phyloP scores from a whole-genome alignment of 345 rosid genomes.

The Salix brachista region DNA sequence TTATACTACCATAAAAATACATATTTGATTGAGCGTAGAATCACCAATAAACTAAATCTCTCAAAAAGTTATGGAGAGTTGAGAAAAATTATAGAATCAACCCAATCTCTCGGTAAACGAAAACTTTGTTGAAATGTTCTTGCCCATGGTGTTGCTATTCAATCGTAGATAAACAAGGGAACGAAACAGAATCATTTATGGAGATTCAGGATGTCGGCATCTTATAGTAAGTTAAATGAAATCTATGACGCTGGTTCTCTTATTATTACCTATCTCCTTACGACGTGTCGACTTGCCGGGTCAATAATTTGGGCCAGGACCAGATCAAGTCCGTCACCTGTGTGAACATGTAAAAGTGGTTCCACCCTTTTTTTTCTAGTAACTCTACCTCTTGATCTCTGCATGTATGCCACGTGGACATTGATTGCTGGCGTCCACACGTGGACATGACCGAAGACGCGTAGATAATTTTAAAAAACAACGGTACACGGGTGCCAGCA shows the following conservation, averaged over 20 bases:
- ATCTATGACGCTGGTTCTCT: background rate
- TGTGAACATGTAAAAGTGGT: conserved; percentile 28
- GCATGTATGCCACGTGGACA: conserved; percentile 35
- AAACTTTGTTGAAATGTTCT: no score
- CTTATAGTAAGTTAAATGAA: background rate
- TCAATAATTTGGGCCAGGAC: conserved; percentile 10
- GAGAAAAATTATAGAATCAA: no score
- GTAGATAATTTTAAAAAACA: conserved; percentile 8
- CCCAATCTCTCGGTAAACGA: background rate
- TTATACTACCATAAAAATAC: no score
- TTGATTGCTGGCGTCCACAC: conserved; percentile 18
- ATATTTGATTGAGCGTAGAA: no score
- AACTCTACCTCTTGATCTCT: background rate
- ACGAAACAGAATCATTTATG: background rate
- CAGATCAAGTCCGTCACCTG: conserved; percentile 6
- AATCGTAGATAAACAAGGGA: background rate
- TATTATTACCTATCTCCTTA: background rate
- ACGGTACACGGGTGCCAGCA: conserved; percentile 13
- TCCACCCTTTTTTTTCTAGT: background rate
- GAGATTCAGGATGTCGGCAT: background rate
- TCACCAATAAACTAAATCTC: no score
- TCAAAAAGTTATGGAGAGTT: no score
- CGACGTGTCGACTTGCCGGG: background rate
- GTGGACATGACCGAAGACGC: conserved; percentile 33
- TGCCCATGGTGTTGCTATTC: background rate